Conservation (phyloP, 2,329 filamentous ascomycete genomes). For the Pezicula carpinea region DNA sequence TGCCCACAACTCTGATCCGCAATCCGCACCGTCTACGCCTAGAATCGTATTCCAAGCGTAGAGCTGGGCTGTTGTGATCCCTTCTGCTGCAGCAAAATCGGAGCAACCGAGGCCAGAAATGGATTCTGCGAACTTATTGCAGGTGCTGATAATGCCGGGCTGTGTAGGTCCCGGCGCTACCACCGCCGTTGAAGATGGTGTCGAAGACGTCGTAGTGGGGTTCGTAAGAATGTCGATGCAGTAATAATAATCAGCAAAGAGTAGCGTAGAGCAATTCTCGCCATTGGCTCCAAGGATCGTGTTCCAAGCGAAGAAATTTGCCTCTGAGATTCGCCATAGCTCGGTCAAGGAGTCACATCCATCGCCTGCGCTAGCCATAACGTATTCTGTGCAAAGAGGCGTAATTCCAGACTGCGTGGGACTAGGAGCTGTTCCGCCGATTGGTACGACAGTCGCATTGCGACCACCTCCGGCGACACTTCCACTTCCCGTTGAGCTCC, state of each 20-base stretch:
- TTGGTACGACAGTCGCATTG: slow-evolving; percentile 7
- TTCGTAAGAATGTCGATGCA: slow-evolving; percentile 18
- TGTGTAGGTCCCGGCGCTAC: slow-evolving; percentile 20
- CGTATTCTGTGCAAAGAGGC: slow-evolving; percentile 22
- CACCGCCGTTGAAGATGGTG: slow-evolving; percentile 6
- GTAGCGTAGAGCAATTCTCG: slow-evolving; percentile 17
- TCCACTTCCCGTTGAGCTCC: slow-evolving; percentile 1
- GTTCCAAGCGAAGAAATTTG: slow-evolving; percentile 26
- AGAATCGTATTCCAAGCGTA: slow-evolving; percentile 26
- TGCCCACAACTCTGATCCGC: no score
- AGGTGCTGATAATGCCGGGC: slow-evolving; percentile 19
- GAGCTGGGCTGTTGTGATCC: slow-evolving; percentile 19
- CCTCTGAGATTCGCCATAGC: slow-evolving; percentile 16
- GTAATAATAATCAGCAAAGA: slow-evolving; percentile 21
- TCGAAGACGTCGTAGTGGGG: no score
- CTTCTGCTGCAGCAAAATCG: slow-evolving; percentile 19
- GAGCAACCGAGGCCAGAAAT: slow-evolving; percentile 21
- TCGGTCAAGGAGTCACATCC: slow-evolving; percentile 21
- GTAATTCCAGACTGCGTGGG: slow-evolving; percentile 24
- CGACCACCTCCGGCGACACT: not conserved
- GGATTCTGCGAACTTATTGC: slow-evolving; percentile 22
- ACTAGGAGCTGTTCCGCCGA: slow-evolving; percentile 10
- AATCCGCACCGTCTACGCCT: slow-evolving; percentile 1
- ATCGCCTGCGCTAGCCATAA: slow-evolving; percentile 17
- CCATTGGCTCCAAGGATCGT: slow-evolving; percentile 19